These are phyloP conservation scores for Polysphondylium violaceum DNA, from an alignment of 78 protist species.

Conservation along the genomic window DNA sequence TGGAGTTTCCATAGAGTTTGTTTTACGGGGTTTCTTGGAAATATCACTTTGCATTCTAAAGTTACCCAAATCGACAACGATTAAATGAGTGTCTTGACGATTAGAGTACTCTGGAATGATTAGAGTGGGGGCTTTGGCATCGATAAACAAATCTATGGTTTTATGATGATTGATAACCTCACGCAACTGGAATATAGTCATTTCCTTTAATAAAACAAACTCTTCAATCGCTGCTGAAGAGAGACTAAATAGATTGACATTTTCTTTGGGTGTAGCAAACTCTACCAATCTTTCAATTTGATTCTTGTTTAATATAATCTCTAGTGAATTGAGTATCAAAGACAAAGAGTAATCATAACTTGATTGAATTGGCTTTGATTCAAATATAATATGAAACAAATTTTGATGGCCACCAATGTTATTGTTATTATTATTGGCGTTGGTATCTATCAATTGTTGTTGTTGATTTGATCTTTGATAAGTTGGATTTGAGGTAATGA, in stretches of 20 bases:
- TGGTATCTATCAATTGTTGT: neutral
- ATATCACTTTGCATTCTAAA: conserved; percentile 54
- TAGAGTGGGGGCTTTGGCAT: conserved; percentile 72
- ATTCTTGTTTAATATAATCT: conserved; percentile 45
- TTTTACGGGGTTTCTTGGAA: conserved; percentile 21
- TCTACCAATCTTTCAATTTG: conserved; percentile 76
- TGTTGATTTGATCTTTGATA: conserved; percentile 11
- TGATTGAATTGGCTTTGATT: conserved; percentile 58
- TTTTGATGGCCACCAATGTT: neutral
- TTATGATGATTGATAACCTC: conserved; percentile 74
- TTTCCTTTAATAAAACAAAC: conserved; percentile 63
- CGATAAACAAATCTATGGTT: conserved; percentile 60
- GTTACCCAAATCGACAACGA: conserved; percentile 57
- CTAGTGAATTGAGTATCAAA: conserved; percentile 45
- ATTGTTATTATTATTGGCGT: neutral
- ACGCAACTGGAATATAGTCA: conserved; percentile 71
- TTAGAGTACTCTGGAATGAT: conserved; percentile 52
- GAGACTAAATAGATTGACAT: conserved; percentile 51
- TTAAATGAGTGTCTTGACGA: conserved; percentile 34
- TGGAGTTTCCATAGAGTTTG: conserved; percentile 10
- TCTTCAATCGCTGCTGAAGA: conserved; percentile 69
- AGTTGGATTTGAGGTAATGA: conserved; percentile 63
- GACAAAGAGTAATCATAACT: conserved; percentile 55
- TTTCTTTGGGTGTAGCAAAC: conserved; percentile 80
- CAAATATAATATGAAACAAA: conserved; percentile 59